Evolutionary conservation across 306 rosid genomes (phyloP).

Genomic region (Cajanus cajan): DNA sequence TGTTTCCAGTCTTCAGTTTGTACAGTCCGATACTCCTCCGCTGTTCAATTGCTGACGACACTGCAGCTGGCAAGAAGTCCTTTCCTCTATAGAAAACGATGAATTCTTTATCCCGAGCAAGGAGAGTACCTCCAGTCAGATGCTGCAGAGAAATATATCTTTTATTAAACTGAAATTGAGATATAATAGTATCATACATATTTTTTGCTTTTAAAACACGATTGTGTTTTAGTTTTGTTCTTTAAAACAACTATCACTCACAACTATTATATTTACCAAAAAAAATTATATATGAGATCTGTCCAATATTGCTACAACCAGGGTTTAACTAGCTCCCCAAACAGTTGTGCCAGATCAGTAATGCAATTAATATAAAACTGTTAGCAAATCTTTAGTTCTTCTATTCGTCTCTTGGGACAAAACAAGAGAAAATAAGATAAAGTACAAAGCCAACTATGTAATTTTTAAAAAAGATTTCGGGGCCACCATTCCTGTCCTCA

Average conservation of each 20-base stretch:
- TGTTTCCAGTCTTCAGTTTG: slow-evolving; percentile 36
- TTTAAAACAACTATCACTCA: background rate
- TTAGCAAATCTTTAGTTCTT: background rate
- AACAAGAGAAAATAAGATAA: background rate
- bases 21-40: slow-evolving; percentile 48
- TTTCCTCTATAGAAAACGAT: slow-evolving; percentile 85
- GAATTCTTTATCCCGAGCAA: slow-evolving; percentile 81
- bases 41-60: slow-evolving; percentile 83
- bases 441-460: background rate
- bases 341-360: background rate
- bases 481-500: background rate
- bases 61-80: slow-evolving; percentile 81
- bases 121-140: slow-evolving; percentile 86
- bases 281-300: background rate
- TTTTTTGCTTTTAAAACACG: background rate
- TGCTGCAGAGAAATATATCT: slow-evolving; percentile 50
- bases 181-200: background rate
- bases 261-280: background rate
- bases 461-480: background rate
- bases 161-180: slow-evolving; percentile 10
- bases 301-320: slow-evolving; percentile 10
- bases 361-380: slow-evolving; percentile 26
- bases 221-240: background rate
- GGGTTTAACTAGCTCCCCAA: slow-evolving; percentile 14
- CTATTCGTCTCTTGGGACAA: background rate